Evolutionary conservation across 116 monocot genomes (phyloP), one percentile per base, ranked within the genome.

Genomic region (Dioscorea cayenensis): DNA sequence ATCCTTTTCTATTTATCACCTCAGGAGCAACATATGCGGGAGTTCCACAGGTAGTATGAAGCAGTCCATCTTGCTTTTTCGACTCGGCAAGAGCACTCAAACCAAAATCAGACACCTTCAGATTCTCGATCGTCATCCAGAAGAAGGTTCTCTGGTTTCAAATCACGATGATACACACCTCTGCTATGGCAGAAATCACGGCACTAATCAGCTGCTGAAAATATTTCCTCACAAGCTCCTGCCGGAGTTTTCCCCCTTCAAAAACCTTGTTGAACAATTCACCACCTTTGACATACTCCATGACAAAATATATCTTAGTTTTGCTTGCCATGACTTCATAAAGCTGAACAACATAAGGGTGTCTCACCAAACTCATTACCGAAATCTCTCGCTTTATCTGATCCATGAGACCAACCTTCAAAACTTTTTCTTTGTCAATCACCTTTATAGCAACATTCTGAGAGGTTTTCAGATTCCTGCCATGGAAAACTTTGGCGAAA

Each of bases 361-460:
- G 93, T 28, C 78, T 80, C 68, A 89, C 85, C 36, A 86, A 32
- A 58, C 78, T 79, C 87, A 93, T 87, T 5, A 89, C 67, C 0
- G 93, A 89, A n/a, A 89, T 89, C 76, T 93, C 93, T 3, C 93
- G 66, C 66, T 89, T 87, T 49, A 93, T 93, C 72, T 89, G 93
- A 63, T 93, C 87, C 9, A 81, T 85, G 51, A 89, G 76, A 38
- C 87, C 87, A 48, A 80, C 83, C 66, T 71, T 87, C 50, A 81
- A 21, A 22, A 83, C 81, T 71, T 86, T 83, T 38, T 85, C 85
- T 75, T 89, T 85, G 75, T 81, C 71, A n/a, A 85, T 85, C 36
- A 82, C 73, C 75, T 89, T 85, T 64, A 88, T 82, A 49, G 88
- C 88, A 50, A 88, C 84, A 74, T 75, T 78, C 60, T 84, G 77